phyloP scores from a whole-genome alignment of 371 early-diverging fungal species.

The Sporodiniella umbellata region DNA sequence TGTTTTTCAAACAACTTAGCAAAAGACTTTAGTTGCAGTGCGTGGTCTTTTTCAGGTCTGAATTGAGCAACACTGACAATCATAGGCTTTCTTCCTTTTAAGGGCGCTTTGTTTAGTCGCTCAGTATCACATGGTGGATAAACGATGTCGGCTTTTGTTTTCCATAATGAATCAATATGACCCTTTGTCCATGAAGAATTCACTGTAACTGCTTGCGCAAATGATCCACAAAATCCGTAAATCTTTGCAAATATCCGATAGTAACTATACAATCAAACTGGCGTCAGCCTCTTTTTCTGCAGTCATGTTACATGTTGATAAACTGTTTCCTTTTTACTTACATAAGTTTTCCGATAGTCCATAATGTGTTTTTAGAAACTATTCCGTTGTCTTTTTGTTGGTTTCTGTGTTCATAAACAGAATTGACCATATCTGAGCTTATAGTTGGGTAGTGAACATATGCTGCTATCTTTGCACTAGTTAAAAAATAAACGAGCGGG shows the following conservation, averaged over 20 bases:
- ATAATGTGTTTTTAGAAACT: slow-evolving; percentile 54
- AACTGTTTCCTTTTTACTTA: slow-evolving; percentile 35
- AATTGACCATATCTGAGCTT: slow-evolving; percentile 91
- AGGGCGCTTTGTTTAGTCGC: slow-evolving; percentile 49
- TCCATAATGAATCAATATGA: slow-evolving; percentile 82
- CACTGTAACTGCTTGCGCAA: slow-evolving; percentile 77
- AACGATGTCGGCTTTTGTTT: slow-evolving; percentile 62
- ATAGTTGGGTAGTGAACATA: slow-evolving; percentile 97
- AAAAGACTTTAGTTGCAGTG: slow-evolving; percentile 76
- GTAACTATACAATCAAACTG: slow-evolving; percentile 37
- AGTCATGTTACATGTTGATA: no score
- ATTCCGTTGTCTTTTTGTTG: slow-evolving; percentile 63
- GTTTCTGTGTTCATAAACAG: slow-evolving; percentile 65
- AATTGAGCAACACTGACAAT: slow-evolving; percentile 94
- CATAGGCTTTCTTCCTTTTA: slow-evolving; percentile 46
- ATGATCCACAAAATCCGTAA: slow-evolving; percentile 80
- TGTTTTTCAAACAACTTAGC: slow-evolving; percentile 49
- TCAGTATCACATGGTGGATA: slow-evolving; percentile 94
- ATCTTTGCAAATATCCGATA: slow-evolving; percentile 72
- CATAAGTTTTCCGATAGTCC: slow-evolving; percentile 66
- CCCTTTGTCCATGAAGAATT: slow-evolving; percentile 95
- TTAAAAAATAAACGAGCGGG: slow-evolving; percentile 71
- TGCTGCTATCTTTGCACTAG: slow-evolving; percentile 65
- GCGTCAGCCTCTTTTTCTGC: neutral
- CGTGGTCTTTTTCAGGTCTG: slow-evolving; percentile 93